Conservation (phyloP, 257 asterid species). For the Nicotiana otophora region DNA sequence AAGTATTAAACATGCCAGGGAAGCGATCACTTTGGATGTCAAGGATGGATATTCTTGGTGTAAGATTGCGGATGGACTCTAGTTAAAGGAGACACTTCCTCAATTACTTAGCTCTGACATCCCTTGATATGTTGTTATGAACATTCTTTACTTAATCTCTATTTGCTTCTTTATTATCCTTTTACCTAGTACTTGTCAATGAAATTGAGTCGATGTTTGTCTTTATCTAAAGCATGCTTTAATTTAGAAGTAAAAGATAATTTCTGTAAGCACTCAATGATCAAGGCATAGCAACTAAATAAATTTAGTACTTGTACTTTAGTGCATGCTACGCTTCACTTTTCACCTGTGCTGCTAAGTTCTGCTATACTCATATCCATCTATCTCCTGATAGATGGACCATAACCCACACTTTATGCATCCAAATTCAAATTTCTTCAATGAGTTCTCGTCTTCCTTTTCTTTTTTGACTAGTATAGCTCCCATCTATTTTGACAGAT, state of each 20-base stretch:
- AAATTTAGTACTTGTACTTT: neutral
- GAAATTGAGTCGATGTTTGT: neutral
- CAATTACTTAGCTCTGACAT: neutral
- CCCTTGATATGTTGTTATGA: neutral
- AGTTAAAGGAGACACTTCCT: neutral
- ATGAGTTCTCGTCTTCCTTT: neutral
- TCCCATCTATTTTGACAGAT: slow-evolving; percentile 41
- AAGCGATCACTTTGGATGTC: slow-evolving; percentile 83
- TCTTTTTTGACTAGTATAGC: neutral
- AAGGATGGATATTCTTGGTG: slow-evolving; percentile 96
- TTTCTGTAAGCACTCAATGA: neutral
- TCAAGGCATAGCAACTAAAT: neutral
- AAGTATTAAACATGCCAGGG: slow-evolving; percentile 83
- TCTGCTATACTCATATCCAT: neutral
- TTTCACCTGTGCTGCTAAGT: neutral
- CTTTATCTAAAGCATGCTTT: neutral
- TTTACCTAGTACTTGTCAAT: slow-evolving; percentile 5
- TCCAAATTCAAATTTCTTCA: neutral
- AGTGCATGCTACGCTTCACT: neutral
- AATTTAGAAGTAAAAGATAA: neutral
- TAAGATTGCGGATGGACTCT: slow-evolving; percentile 30
- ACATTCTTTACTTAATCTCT: neutral
- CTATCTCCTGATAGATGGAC: neutral
- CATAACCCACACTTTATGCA: neutral
- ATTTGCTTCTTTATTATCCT: neutral